Evolutionary conservation across 257 asterid genomes (phyloP).

Genomic region (Solanum gandarillasii): DNA sequence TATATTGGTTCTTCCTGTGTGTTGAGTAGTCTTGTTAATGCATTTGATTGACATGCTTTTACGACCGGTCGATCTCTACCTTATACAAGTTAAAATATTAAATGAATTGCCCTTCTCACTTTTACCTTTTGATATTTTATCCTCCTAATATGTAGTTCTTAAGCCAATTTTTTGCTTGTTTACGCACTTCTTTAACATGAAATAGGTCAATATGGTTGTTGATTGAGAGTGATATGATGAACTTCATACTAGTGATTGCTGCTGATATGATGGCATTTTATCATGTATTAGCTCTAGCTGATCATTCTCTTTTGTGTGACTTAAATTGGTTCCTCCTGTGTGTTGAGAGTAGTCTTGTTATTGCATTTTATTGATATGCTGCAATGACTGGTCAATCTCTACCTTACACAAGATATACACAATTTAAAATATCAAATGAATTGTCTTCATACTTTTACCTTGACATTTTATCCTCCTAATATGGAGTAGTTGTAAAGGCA

Average conservation of each 20-base stretch:
- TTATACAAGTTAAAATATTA: background rate
- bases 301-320: slow-evolving; percentile 15
- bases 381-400: background rate
- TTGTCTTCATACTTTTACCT: background rate
- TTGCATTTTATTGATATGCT: background rate
- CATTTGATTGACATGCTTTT: background rate
- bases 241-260: slow-evolving; percentile 24
- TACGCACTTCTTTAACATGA: background rate
- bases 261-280: slow-evolving; percentile 36
- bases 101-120: background rate
- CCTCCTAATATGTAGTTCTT: background rate
- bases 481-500: background rate
- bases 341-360: background rate
- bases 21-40: background rate
- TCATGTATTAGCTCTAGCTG: slow-evolving; percentile 75
- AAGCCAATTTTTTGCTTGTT: background rate
- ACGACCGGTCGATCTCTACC: background rate
- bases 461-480: background rate
- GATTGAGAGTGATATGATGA: slow-evolving; percentile 20
- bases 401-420: background rate
- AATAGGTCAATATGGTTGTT: background rate
- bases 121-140: background rate
- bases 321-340: background rate
- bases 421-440: background rate
- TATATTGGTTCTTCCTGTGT: background rate